Evolutionary conservation across 306 rosid species (phyloP), one percentile per base, ranked within the genome.

Genomic region (Rubus parviflorus): DNA sequence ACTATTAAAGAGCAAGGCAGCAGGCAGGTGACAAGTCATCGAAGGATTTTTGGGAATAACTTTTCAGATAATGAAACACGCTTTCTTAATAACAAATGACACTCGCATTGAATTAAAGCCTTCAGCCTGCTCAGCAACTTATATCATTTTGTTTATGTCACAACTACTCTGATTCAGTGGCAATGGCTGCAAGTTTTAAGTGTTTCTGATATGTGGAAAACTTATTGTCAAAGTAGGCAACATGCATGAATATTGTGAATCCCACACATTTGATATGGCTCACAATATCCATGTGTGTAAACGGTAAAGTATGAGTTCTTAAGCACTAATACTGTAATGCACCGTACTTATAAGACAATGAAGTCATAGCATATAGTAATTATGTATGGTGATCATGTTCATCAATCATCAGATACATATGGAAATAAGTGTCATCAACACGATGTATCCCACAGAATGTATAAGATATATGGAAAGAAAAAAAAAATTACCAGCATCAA

Each of bases 401-500:
- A 47, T 16, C 25, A 23, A 58, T 58, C 16, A 60, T 60, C 19
- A 16, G 30, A 35, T 51, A 47, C 62, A 49, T 70, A 49, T 25
- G 43, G 16, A 70, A 53, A 48, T 57, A 23, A 16, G 14, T 64
- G 43, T 19, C 60, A 49, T 48, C 25, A 35, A 17, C 16, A 70
- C 3, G 17, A 37, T 35, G 63, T 19, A 57, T 10, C 23, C 41
- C 43, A 23, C 22, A 12, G 19, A 12, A 20, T 13, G 12, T 40
- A 41, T 22, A 23, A 68, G 63, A 49, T 60, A 35, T 4, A 14
- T 37, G 6, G 11, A 48, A 70, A 54, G 35, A 15, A 11, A 20
- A 46, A 5, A 51, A 61, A 41, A 42, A 8, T 22, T 88, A 94
- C 98, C 97, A 73, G 98, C 98, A 74, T 94, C 97, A 70, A 88